Evolutionary conservation across 2,329 filamentous ascomycete species (phyloP).

Genomic region (Aureobasidium sp.): DNA sequence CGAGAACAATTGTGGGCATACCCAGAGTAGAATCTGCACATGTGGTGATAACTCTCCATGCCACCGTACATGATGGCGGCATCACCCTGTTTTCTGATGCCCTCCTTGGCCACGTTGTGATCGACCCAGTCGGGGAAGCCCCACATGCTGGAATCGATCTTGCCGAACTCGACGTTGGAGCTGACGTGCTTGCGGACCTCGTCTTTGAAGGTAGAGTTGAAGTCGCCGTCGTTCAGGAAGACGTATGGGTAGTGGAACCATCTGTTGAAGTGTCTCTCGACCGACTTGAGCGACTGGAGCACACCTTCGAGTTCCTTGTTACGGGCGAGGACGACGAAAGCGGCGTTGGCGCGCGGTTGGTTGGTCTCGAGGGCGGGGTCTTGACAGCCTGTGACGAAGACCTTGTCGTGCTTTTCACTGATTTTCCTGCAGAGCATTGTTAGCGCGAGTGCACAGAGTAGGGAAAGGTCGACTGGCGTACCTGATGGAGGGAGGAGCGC

Average conservation of each 20-base stretch:
- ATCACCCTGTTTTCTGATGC: constrained; percentile 93
- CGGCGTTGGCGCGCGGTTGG: constrained; percentile 74
- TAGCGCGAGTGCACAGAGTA: constrained; percentile 7
- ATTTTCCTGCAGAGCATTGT: constrained; percentile 61
- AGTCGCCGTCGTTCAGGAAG: constrained; percentile 94
- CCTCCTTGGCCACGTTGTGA: constrained; percentile 85
- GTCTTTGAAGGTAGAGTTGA: constrained; percentile 89
- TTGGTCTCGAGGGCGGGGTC: constrained; percentile 62
- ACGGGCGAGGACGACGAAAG: constrained; percentile 87
- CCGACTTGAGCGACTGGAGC: constrained; percentile 92
- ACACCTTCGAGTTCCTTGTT: constrained; percentile 97
- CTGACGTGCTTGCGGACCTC: constrained; percentile 86
- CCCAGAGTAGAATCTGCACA: constrained; percentile 99
- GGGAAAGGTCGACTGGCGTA: constrained; percentile 36
- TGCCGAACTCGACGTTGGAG: constrained; percentile 79
- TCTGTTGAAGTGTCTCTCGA: constrained; percentile 96
- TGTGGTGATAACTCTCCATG: constrained; percentile 96
- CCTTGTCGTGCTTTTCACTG: constrained; percentile 92
- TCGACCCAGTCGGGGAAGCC: constrained; percentile 96
- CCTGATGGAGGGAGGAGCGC: constrained; percentile 83
- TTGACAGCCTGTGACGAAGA: constrained; percentile 85
- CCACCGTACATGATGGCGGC: constrained; percentile 98
- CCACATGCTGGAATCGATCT: constrained; percentile 86
- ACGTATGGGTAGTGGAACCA: constrained; percentile 99
- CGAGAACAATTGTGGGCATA: constrained; percentile 36